A percentile compares a stretch with the other conserved stretches of the same genome.
Conservation (phyloP, 768 basidiomycete species). For the Galerina marginata region DNA sequence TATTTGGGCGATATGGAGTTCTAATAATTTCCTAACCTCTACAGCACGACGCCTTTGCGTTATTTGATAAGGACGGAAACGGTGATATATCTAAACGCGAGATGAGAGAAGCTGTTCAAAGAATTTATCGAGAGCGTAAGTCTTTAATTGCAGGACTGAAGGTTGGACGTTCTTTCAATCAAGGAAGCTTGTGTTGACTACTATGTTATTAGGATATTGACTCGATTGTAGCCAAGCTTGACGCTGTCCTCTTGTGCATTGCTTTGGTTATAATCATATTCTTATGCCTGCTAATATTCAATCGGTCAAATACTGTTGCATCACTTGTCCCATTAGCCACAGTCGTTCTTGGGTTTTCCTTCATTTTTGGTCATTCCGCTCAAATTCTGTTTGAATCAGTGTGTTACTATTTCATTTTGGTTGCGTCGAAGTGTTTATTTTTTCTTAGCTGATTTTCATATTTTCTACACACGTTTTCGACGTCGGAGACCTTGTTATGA, state of each 20-base stretch:
- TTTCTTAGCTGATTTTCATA: conserved; percentile 74
- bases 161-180: conserved; percentile 38
- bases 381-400: conserved; percentile 81
- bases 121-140: conserved; percentile 81
- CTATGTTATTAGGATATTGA: conserved; percentile 57
- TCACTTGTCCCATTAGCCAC: conserved; percentile 83
- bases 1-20: background rate
- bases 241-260: conserved; percentile 69
- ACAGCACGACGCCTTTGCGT: conserved; percentile 68
- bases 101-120: conserved; percentile 83
- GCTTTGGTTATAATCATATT: conserved; percentile 67
- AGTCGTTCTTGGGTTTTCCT: conserved; percentile 82
- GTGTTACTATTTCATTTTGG: conserved; percentile 23
- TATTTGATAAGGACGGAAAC: conserved; percentile 85
- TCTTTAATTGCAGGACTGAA: conserved; percentile 73
- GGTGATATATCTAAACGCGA: conserved; percentile 79
- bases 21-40: conserved; percentile 8
- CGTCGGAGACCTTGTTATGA: conserved; percentile 82
- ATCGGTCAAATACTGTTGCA: conserved; percentile 63
- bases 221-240: conserved; percentile 77
- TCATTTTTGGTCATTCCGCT: conserved; percentile 85
- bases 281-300: conserved; percentile 77
- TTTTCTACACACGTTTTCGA: conserved; percentile 89
- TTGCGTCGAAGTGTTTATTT: background rate
- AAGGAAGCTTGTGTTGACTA: conserved; percentile 6